A percentile compares a stretch with the other conserved stretches of the same genome.
Conservation (phyloP, 805 yeast genomes). For the Nakazawaea populi region DNA sequence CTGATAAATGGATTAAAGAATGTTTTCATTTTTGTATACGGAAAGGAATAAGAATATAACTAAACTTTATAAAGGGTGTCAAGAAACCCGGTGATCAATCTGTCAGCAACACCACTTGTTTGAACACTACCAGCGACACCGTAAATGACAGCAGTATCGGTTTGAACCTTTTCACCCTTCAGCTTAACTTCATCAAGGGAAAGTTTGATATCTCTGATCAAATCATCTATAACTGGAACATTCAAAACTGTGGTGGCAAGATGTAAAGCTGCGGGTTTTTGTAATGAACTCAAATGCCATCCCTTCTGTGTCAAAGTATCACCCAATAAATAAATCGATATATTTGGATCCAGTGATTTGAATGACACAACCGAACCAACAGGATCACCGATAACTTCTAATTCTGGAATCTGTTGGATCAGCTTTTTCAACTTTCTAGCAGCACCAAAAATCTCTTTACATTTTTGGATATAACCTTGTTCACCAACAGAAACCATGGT, state of each 20-base stretch:
- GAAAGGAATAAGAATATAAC: neutral
- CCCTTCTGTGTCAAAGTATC: conserved; percentile 64
- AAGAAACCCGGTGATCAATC: conserved; percentile 70
- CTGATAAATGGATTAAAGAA: too few species aligned
- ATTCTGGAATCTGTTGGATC: conserved; percentile 42
- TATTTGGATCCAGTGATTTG: conserved; percentile 35
- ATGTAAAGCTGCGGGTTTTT: conserved; percentile 87
- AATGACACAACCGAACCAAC: conserved; percentile 77
- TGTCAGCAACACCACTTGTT: conserved; percentile 80
- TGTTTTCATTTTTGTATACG: too few species aligned
- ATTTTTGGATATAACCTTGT: conserved; percentile 69
- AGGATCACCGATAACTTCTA: conserved; percentile 83
- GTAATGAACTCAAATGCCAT: conserved; percentile 88
- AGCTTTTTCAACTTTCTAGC: conserved; percentile 50
- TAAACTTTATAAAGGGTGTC: conserved; percentile 64
- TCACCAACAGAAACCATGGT: conserved; percentile 78
- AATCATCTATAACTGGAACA: conserved; percentile 51
- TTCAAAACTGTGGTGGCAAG: conserved; percentile 80
- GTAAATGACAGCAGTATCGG: conserved; percentile 82
- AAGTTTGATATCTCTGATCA: conserved; percentile 45
- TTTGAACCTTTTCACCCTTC: conserved; percentile 26
- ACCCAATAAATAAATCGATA: conserved; percentile 74
- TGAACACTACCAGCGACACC: conserved; percentile 93
- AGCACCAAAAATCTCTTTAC: conserved; percentile 61
- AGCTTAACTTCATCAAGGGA: conserved; percentile 36